Conservation (phyloP, 495 filamentous ascomycete species). For the Penicillium lagena region DNA sequence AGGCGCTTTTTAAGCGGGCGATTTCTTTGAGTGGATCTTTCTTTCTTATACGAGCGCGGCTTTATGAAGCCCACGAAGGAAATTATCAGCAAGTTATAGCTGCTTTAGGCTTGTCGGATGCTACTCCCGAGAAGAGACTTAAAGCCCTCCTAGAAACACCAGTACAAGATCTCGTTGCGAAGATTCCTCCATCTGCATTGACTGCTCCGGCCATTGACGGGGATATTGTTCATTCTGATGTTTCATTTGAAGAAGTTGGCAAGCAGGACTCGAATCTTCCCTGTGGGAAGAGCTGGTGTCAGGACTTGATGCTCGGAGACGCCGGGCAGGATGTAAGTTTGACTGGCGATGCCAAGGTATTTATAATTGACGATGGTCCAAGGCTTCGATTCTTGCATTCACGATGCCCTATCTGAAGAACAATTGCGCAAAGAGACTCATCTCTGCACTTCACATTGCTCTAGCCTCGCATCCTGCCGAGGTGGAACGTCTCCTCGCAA, state of each 20-base stretch:
- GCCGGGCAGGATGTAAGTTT: slow-evolving; percentile 33
- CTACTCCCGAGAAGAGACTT: slow-evolving; percentile 21
- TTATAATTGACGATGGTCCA: too few relatives aligned
- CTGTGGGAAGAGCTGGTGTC: slow-evolving; percentile 25
- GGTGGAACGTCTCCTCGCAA: slow-evolving; percentile 19
- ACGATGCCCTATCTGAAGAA: slow-evolving; percentile 16
- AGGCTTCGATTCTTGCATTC: slow-evolving; percentile 23
- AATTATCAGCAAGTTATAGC: slow-evolving; percentile 30
- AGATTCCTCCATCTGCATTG: slow-evolving; percentile 18
- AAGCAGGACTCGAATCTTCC: slow-evolving; percentile 12
- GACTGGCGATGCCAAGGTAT: not conserved
- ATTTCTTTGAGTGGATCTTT: slow-evolving; percentile 35
- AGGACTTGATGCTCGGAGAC: slow-evolving; percentile 36
- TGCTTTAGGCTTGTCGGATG: slow-evolving; percentile 25
- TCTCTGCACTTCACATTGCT: slow-evolving; percentile 13
- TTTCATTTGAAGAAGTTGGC: slow-evolving; percentile 16
- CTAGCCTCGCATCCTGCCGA: slow-evolving; percentile 11
- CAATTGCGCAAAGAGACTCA: slow-evolving; percentile 26
- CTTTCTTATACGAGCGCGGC: slow-evolving; percentile 21
- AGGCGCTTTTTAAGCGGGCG: slow-evolving; percentile 31
- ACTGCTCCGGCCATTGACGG: slow-evolving; percentile 25
- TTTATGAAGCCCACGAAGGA: slow-evolving; percentile 23
- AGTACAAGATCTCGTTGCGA: slow-evolving; percentile 22
- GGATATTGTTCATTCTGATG: slow-evolving; percentile 23
- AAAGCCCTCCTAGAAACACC: slow-evolving; percentile 25